Evolutionary conservation across 495 filamentous ascomycete species (phyloP).

Genomic region (Pseudoneurospora amorphoporcata): DNA sequence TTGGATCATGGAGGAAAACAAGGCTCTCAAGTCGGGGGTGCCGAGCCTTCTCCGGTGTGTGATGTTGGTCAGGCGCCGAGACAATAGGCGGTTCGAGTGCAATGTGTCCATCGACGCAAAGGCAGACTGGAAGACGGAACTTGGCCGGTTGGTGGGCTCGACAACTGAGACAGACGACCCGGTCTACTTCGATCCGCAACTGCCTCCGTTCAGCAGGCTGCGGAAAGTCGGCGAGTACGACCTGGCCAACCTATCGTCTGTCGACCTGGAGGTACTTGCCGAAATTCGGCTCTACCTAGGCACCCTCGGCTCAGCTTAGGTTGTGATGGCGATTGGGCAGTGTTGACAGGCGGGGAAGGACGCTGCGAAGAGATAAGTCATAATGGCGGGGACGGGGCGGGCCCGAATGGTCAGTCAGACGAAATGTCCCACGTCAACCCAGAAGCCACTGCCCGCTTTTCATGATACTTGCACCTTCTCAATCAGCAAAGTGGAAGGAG

Average conservation of each 20-base stretch:
- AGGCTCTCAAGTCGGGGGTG: constrained; percentile 11
- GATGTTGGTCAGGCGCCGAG: constrained; percentile 14
- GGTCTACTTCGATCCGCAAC: constrained; percentile 14
- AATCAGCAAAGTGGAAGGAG: no score
- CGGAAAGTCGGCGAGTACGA: constrained; percentile 2
- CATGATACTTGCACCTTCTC: no score
- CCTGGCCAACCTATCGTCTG: constrained; percentile 2
- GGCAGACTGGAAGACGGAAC: constrained; percentile 12
- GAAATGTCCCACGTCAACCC: no score
- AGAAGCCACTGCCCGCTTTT: no score
- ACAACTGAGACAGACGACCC: constrained; percentile 13
- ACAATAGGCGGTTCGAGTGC: constrained; percentile 13
- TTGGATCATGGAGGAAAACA: constrained; percentile 18
- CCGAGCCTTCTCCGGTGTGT: constrained; percentile 12
- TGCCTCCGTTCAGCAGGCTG: constrained; percentile 16
- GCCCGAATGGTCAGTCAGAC: no score
- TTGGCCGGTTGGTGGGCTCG: not conserved
- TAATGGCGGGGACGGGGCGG: no score
- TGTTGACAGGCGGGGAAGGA: no score
- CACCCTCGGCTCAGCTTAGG: no score
- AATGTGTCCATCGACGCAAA: constrained; percentile 13
- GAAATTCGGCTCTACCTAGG: no score
- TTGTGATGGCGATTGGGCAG: no score
- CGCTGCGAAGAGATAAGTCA: no score
- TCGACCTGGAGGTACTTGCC: no score